A percentile compares a stretch with the other conserved stretches of the same genome.
Conservation (phyloP, 495 filamentous ascomycete species). For the Cercophora scortea region DNA sequence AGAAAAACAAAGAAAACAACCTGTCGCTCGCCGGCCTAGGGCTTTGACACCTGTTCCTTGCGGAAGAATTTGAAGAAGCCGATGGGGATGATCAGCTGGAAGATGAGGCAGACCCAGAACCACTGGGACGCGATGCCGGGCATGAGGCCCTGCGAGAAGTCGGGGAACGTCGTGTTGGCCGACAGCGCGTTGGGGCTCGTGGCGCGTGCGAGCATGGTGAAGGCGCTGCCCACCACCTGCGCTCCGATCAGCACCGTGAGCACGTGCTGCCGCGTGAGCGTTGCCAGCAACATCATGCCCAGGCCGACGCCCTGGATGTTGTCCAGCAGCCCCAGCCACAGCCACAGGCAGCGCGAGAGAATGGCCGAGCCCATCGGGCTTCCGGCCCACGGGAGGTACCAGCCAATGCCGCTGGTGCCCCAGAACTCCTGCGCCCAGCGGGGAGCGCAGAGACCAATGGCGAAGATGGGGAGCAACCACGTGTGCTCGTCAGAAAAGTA, state of each 20-base stretch:
- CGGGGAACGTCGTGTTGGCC: slow-evolving; percentile 57
- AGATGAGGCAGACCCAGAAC: slow-evolving; percentile 59
- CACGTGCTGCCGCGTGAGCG: slow-evolving; percentile 49
- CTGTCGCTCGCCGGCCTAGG: slow-evolving; percentile 22
- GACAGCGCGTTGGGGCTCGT: slow-evolving; percentile 51
- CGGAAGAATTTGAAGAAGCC: slow-evolving; percentile 65
- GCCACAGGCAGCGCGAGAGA: slow-evolving; percentile 47
- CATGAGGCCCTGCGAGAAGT: slow-evolving; percentile 38
- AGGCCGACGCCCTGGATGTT: slow-evolving; percentile 51
- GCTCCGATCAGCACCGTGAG: slow-evolving; percentile 42
- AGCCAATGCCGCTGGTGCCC: slow-evolving; percentile 48
- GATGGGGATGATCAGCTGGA: slow-evolving; percentile 56
- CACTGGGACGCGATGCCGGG: slow-evolving; percentile 46
- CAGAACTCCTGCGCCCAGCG: slow-evolving; percentile 63
- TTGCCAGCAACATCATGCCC: slow-evolving; percentile 55
- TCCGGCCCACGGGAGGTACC: slow-evolving; percentile 54
- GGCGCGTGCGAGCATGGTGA: slow-evolving; percentile 48
- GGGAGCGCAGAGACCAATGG: slow-evolving; percentile 54
- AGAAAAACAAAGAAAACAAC: too few species aligned
- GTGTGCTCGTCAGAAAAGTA: slow-evolving; percentile 45
- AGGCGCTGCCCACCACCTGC: slow-evolving; percentile 43
- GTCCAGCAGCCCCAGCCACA: slow-evolving; percentile 56
- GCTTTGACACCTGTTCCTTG: slow-evolving; percentile 65
- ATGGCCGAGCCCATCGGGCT: slow-evolving; percentile 36
- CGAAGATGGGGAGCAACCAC: slow-evolving; percentile 62